Percentiles rank a stretch among this genome's conserved stretches.
Conservation (phyloP, 441 rosid genomes). For the Cnidoscolus chayamansa region DNA sequence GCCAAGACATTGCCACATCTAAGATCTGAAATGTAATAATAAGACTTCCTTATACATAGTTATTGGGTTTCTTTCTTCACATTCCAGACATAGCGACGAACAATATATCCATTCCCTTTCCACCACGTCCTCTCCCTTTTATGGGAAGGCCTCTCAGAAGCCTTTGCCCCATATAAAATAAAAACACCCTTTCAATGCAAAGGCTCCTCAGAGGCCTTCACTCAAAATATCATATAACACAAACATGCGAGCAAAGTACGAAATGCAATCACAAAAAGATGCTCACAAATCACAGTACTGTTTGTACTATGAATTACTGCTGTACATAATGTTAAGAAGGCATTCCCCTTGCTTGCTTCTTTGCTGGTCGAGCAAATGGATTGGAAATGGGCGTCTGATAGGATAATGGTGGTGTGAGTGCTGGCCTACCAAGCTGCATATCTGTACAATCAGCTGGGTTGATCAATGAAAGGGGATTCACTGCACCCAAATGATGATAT, state of each 20-base stretch:
- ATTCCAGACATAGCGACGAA: not conserved
- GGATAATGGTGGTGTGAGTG: constrained; percentile 29
- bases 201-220: not conserved
- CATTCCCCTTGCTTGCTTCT: constrained; percentile 32
- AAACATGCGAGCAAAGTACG: not conserved
- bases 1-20: too few species aligned
- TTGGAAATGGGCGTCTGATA: constrained; percentile 25
- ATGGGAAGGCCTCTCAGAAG: not conserved
- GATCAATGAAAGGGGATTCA: constrained; percentile 52
- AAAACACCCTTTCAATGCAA: not conserved
- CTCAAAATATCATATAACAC: not conserved
- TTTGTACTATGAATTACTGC: constrained; percentile 10
- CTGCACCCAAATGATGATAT: constrained; percentile 33
- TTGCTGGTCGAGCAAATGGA: constrained; percentile 25
- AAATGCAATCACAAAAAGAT: constrained; percentile 7
- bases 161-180: not conserved
- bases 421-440: constrained; percentile 42
- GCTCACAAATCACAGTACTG: constrained; percentile 23
- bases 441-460: constrained; percentile 39
- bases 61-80: not conserved
- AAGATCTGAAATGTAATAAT: too few species aligned
- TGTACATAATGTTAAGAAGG: constrained; percentile 22
- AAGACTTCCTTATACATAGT: not conserved
- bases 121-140: not conserved
- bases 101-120: not conserved